phyloP scores from a whole-genome alignment of 495 filamentous ascomycete species.

The Amniculicola lignicola region DNA sequence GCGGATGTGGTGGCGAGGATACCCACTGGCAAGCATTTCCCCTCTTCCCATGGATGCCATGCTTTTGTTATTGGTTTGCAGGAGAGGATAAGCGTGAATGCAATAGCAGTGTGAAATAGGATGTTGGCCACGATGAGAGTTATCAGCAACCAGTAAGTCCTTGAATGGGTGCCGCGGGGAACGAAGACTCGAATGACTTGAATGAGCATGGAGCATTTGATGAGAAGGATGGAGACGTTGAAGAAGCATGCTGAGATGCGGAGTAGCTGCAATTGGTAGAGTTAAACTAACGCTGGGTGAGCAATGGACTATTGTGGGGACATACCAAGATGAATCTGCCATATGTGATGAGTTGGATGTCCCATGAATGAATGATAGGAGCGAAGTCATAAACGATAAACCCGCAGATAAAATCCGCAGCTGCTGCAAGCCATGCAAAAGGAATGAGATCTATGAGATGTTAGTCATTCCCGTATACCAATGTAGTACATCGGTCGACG shows the following conservation, averaged over 20 bases:
- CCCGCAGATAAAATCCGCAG: background rate
- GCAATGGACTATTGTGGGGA: background rate
- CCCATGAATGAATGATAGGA: conserved; percentile 17
- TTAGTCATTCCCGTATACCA: background rate
- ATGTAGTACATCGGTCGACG: no score
- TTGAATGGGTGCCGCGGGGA: conserved; percentile 10
- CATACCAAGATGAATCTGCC: conserved; percentile 4
- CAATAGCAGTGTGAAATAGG: background rate
- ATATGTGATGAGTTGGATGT: background rate
- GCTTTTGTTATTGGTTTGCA: conserved; percentile 8
- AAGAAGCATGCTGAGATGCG: conserved; percentile 6
- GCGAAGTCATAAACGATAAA: conserved; percentile 13
- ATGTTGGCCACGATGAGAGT: background rate
- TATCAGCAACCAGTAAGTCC: conserved; percentile 2
- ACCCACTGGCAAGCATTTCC: conserved; percentile 3
- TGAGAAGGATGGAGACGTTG: conserved; percentile 7
- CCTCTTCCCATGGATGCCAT: conserved; percentile 7
- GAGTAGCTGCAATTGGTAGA: background rate
- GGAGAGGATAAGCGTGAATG: conserved; percentile 4
- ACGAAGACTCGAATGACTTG: conserved; percentile 13
- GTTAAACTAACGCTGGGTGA: background rate
- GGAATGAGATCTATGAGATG: background rate
- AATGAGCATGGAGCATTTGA: conserved; percentile 10
- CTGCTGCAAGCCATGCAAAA: background rate
- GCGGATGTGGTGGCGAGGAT: conserved; percentile 6